phyloP scores from a whole-genome alignment of 225 moss, liverwort and hornwort genomes.

The Antitrichia curtipendula region DNA sequence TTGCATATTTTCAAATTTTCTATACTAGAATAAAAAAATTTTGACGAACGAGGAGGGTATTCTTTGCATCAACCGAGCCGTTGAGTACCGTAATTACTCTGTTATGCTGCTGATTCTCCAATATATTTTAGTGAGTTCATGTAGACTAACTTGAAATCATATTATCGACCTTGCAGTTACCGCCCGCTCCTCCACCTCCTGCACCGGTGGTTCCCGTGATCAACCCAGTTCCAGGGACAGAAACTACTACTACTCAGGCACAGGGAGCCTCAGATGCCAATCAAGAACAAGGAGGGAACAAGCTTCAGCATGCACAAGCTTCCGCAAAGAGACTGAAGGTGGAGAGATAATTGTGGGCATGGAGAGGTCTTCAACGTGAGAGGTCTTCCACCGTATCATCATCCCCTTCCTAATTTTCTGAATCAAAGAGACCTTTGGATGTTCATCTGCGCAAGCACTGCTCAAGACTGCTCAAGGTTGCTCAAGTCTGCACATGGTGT shows the following conservation, averaged over 20 bases:
- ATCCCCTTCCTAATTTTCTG: not conserved
- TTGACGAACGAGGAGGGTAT: not conserved
- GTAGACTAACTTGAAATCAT: not conserved
- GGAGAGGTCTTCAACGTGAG: not conserved
- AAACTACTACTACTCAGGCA: conserved; percentile 2
- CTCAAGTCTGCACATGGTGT: not conserved
- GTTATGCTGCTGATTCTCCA: not conserved
- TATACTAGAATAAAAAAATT: too few species aligned
- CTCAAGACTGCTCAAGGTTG: not conserved
- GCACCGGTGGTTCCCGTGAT: conserved; percentile 36
- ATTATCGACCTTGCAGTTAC: conserved; percentile 34
- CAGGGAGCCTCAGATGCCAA: conserved; percentile 11
- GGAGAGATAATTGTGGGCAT: conserved; percentile 6
- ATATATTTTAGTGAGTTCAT: not conserved
- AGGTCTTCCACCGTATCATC: not conserved
- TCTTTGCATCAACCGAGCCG: not conserved
- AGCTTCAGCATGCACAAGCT: conserved; percentile 8
- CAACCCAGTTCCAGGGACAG: conserved; percentile 32
- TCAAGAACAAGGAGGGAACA: conserved; percentile 29
- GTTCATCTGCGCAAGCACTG: not conserved
- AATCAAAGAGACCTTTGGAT: not conserved
- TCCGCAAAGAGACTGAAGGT: conserved; percentile 32
- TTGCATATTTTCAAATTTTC: too few species aligned
- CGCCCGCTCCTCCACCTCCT: conserved; percentile 81
- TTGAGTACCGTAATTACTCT: not conserved